Base-by-base conservation (phyloP, 2,329 filamentous ascomycete species). In the Pleurostoma richardsiae region DNA sequence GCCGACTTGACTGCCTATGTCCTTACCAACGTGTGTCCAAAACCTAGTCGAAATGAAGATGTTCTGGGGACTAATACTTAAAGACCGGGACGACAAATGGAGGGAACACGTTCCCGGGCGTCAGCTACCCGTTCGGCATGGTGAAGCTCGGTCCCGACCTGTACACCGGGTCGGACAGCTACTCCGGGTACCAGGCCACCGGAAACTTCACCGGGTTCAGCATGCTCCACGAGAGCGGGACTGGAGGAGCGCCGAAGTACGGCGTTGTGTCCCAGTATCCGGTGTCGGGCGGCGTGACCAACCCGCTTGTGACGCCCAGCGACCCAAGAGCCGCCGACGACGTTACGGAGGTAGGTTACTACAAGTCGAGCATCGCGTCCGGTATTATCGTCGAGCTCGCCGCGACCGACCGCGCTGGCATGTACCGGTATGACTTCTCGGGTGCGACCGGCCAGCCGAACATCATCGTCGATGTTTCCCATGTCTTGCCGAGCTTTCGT, bases 181-280 rank as follows among this genome's bases (percentile, higher is more conserved):
- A 80, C 53, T 79, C 75, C 3, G 77, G 77, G 11, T 80, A 77
- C 49, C 66, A 70, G 41, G 56, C 69, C 0, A 62, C 61, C 29
- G 79, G 79, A 3, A 71, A 74, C 30, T 76, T 83, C 52, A 77
- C 73, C 3, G 80, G 78, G 19, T 83, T 83, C 60, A 79, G 75
- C 48, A 71, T 85, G 74, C 77, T 85, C 56, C 82, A 85, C 53
- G 81, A 85, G 57, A 79, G 76, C 50, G 82, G 83, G 3, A 88
- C 83, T 0, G 84, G 84, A 6, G 84, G 84, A 2, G 81, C 80
- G 2, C 82, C 84, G 1, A 87, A 86, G 59, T 88, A 87, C 50
- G 84, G 84, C 4, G 80, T 85, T 2, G 76, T 83, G 30, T 69
- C 77, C 2, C 80, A 83, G 60, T 70, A 83, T 61, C 81, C 79